Evolutionary conservation across 1,139 yeast genomes (phyloP).

Genomic region (Blastobotrys apis): DNA sequence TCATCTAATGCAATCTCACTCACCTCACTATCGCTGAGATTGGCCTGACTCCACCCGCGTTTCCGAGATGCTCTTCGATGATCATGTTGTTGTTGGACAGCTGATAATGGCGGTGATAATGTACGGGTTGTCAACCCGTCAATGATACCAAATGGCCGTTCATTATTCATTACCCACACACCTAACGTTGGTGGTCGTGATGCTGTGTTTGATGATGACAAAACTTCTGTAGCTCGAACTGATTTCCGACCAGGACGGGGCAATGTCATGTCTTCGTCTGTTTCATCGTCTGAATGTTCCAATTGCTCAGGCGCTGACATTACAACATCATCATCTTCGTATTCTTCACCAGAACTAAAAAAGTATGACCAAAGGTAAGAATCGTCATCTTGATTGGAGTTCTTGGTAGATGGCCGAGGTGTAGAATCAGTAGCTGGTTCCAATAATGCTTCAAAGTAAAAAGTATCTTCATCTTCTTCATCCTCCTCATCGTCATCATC

Average conservation of each 20-base stretch:
- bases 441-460: constrained; percentile 32
- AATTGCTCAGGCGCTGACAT: constrained; percentile 12
- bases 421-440: constrained; percentile 25
- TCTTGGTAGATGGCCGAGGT: constrained; percentile 12
- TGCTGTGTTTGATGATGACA: constrained; percentile 78
- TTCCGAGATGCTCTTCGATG: constrained; percentile 11
- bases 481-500: constrained; percentile 39
- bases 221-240: constrained; percentile 82
- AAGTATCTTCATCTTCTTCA: constrained; percentile 26
- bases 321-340: constrained; percentile 23
- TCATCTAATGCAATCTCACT: constrained; percentile 81
- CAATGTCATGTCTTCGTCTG: constrained; percentile 79
- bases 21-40: constrained; percentile 37
- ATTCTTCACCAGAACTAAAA: constrained; percentile 36
- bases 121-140: constrained; percentile 90
- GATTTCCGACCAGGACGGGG: constrained; percentile 58
- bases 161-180: constrained; percentile 78
- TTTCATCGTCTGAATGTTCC: constrained; percentile 65
- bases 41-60: constrained; percentile 15
- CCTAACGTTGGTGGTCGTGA: constrained; percentile 90
- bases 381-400: constrained; percentile 31
- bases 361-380: constrained; percentile 40
- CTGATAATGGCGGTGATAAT: constrained; percentile 43
- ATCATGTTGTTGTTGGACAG: constrained; percentile 10
- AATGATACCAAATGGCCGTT: constrained; percentile 84